Base-by-base conservation (phyloP, 768 basidiomycete genomes). In the Trametopsis cervina region DNA sequence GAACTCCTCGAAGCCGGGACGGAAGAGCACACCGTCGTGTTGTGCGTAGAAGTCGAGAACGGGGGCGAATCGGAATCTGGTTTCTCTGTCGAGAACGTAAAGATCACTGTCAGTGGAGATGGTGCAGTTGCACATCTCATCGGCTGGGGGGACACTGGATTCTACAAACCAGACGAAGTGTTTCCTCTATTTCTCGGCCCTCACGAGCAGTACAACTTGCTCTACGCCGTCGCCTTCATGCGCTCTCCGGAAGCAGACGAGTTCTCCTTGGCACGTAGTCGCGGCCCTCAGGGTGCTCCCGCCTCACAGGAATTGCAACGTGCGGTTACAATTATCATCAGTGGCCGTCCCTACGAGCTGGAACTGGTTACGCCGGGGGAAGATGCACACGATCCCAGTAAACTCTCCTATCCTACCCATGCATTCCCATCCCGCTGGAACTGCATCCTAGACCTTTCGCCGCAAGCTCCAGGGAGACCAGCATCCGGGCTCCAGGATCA, bases 1-100 rank as follows among this genome's bases (percentile, higher is more conserved):
- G 69, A 72, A 52, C 67, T 74, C 42, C 62, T 69, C 26, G 71
- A 81, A 51, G 85, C 85, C 35, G 84, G 86, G 1, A 82, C 80
- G 53, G 87, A 85, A 43, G 90, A 94, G 62, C 75, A 83, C 40
- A 89, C 89, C 0, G 81, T 94, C 20, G 82, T 94, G 4, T 77
- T 96, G n/a, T 92, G 87, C 50, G 82, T 96, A 4, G 93, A 96
- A 57, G 72, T 96, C 38, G 90, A 93, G 64, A 91, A 93, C 57
- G 76, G 83, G 1, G 81, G 83, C 12, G 84, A 85, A 15, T 72
- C 77, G 2, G 60, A 72, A 24, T 66, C 69, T 4, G 81, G 82
- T 0, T 94, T 92, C 60, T 70, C 80, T 46, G 77, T 96, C 1
- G 85, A 91, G 58, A 76, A 69, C 40, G 79, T 93, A 3, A 77